A percentile compares a stretch with the other conserved stretches of the same genome.
Conservation (phyloP, 2,329 filamentous ascomycete genomes). For the Exserohilum rostratum region DNA sequence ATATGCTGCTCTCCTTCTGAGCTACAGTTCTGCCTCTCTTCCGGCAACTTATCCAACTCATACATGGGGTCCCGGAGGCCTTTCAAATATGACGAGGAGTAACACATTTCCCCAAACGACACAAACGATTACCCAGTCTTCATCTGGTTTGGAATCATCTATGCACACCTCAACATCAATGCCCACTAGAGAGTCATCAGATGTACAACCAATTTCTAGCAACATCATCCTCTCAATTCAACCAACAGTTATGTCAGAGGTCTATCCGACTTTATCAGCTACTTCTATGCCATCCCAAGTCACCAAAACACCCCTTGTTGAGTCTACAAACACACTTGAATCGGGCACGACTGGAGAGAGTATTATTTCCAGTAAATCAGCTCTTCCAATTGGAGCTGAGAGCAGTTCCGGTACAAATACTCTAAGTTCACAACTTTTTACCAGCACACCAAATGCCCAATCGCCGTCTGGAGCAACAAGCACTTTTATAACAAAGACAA, state of each 20-base stretch:
- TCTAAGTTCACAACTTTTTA: not conserved
- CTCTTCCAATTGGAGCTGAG: not conserved
- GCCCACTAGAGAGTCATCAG: not conserved
- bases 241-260: not conserved
- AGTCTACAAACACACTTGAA: not conserved
- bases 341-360: not conserved
- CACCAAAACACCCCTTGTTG: not conserved
- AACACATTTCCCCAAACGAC: not conserved
- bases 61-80: not conserved
- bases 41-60: not conserved
- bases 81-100: not conserved
- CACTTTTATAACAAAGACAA: constrained; percentile 1
- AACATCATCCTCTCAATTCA: not conserved
- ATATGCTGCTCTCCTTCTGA: not conserved
- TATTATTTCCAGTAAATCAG: not conserved
- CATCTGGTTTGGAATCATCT: not conserved
- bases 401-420: not conserved
- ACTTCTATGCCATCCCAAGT: not conserved
- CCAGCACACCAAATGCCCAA: not conserved
- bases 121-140: not conserved
- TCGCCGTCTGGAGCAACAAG: not conserved
- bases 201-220: not conserved
- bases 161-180: not conserved
- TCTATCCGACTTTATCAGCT: not conserved
- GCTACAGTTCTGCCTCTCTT: not conserved